These are phyloP conservation scores for Euryodendron excelsum DNA, from an alignment of 148 eudicot genomes.

Conservation along the genomic window DNA sequence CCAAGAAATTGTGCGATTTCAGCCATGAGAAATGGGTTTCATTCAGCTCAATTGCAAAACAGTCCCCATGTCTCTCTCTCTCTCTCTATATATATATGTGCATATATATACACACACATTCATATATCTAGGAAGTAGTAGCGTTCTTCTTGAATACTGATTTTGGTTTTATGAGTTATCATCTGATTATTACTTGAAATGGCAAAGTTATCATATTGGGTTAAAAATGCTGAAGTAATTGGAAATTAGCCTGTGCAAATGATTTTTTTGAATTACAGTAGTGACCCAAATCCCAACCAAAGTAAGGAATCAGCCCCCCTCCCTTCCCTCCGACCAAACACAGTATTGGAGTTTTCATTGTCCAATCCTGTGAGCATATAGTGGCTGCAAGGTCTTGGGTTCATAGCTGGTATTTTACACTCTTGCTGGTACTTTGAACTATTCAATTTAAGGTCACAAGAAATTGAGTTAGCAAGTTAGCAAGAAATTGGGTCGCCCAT, in stretches of 20 bases:
- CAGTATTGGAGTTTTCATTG: neutral
- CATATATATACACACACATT: neutral
- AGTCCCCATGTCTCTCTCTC: conserved; percentile 39
- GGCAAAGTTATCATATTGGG: neutral
- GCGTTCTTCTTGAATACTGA: neutral
- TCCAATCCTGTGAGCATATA: neutral
- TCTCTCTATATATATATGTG: neutral
- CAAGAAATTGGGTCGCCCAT: neutral
- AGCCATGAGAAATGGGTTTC: conserved; percentile 24
- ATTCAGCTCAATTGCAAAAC: conserved; percentile 18
- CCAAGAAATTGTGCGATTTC: conserved; percentile 33
- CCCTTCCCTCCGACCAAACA: neutral
- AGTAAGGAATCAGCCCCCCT: neutral
- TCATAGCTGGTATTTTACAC: neutral
- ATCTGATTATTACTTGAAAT: neutral
- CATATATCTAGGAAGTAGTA: neutral
- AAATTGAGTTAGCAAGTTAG: neutral
- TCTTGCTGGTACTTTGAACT: neutral
- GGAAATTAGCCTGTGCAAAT: neutral
- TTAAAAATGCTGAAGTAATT: neutral
- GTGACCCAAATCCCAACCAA: neutral
- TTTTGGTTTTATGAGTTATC: neutral
- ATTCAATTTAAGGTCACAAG: neutral
- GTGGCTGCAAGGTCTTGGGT: neutral
- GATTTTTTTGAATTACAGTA: neutral